Evolutionary conservation across 2,329 filamentous ascomycete genomes (phyloP), one percentile per base, ranked within the genome.

Genomic region (Elsinoe perseae): DNA sequence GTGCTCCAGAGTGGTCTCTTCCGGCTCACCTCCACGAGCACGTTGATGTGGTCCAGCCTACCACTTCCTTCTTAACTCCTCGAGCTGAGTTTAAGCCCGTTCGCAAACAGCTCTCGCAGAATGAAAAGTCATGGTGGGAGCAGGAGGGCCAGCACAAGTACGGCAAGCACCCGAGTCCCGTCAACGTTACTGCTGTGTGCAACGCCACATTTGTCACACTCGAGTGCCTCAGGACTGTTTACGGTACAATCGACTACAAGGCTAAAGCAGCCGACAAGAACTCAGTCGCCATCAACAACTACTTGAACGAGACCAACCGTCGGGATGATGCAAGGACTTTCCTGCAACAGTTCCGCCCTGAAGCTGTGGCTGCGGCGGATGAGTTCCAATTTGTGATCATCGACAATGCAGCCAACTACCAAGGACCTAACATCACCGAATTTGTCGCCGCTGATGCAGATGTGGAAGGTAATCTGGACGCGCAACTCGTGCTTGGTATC

Each of bases 401-500:
- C 57, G 80, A 81, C 57, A 75, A 76, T 10, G 83, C 81, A 0
- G 63, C 75, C 4, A 75, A 61, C 69, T 75, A 73, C 40, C 74
- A 79, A 54, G 68, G 34, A 16, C 38, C 52, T 72, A 50, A 50
- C 25, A 16, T 50, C 44, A 32, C 25, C 4, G 3, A 44, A n/a
- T 44, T 44, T n/a, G 40, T 44, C 20, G 46, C 23, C 16, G 46
- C 46, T 6, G 25, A 34, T 34, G 7, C 7, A 60, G 77, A 73
- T 58, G 63, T 69, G 4, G 84, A 87, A 66, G 84, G 81, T 16
- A 84, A 83, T 59, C 73, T 87, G 10, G 83, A 87, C 63, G 73
- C 82, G 2, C 80, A 86, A 63, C 81, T 83, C 52, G 75, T 83
- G 7, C 64, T 82, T 6, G 75, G 76, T 10, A 71, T 85, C 57